A percentile compares a stretch with the other conserved stretches of the same genome.
Evolutionary conservation across 192 early-diverging fungal genomes (phyloP).

Genomic region (Fimicolochytrium jonesii): DNA sequence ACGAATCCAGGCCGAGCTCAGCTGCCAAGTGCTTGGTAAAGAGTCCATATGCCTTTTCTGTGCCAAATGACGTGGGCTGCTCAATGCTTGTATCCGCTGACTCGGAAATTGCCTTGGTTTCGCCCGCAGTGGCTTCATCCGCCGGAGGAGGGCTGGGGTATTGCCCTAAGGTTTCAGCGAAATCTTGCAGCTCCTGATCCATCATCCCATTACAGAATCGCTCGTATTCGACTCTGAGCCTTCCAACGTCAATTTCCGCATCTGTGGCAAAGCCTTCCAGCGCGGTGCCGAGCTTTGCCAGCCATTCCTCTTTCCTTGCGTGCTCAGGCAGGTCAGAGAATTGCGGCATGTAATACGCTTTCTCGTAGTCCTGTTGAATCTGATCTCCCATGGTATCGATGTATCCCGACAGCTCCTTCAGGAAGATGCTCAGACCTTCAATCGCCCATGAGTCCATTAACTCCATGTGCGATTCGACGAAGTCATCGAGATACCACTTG

Average conservation of each 20-base stretch:
- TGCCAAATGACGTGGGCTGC: too few relatives aligned
- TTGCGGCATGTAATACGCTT: conserved; percentile 31
- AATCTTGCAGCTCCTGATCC: too few relatives aligned
- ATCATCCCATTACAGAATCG: neutral
- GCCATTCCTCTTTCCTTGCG: conserved; percentile 9
- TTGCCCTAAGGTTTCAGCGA: too few relatives aligned
- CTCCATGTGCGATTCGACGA: conserved; percentile 20
- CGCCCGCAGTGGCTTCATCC: too few relatives aligned
- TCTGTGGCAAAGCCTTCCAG: conserved; percentile 17
- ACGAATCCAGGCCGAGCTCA: conserved; percentile 11
- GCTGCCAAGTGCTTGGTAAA: conserved; percentile 21
- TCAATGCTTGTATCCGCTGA: too few relatives aligned
- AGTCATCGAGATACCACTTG: conserved; percentile 28
- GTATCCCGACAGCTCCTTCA: conserved; percentile 26
- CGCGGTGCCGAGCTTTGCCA: conserved; percentile 5
- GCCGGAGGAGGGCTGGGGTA: too few relatives aligned
- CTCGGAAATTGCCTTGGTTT: too few relatives aligned
- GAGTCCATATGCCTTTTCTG: conserved; percentile 1
- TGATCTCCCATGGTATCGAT: conserved; percentile 26
- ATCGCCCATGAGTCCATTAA: conserved; percentile 38
- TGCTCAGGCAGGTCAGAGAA: conserved; percentile 12
- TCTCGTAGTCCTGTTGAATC: conserved; percentile 22
- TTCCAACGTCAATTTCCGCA: neutral
- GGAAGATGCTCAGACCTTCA: conserved; percentile 37
- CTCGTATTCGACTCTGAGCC: neutral